phyloP scores from a whole-genome alignment of 106 monocot genomes.

The Cymbidium sinense region DNA sequence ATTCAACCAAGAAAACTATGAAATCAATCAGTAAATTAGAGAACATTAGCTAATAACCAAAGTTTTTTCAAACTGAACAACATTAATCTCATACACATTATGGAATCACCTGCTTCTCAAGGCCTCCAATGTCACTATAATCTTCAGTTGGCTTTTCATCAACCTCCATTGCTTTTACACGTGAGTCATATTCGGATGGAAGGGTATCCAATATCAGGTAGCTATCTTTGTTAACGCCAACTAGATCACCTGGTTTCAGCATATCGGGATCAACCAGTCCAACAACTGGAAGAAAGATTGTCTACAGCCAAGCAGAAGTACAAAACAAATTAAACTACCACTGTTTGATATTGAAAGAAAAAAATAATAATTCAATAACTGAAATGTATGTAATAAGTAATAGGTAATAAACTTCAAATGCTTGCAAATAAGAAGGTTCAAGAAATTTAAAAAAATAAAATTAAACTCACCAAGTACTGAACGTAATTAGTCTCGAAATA shows the following conservation, averaged over 20 bases:
- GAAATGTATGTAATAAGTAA: background rate
- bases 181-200: slow-evolving; percentile 93
- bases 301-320: slow-evolving; percentile 30
- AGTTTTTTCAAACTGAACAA: background rate
- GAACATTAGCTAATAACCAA: background rate
- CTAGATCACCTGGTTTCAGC: slow-evolving; percentile 88
- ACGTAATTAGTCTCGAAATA: background rate
- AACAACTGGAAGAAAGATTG: slow-evolving; percentile 92
- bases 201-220: slow-evolving; percentile 93
- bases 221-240: slow-evolving; percentile 91
- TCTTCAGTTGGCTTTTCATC: slow-evolving; percentile 98
- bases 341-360: background rate
- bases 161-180: slow-evolving; percentile 94
- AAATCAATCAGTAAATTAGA: background rate
- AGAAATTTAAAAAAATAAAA: background rate
- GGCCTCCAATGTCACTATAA: slow-evolving; percentile 95
- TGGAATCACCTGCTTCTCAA: slow-evolving; percentile 77
- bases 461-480: background rate
- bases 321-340: slow-evolving; percentile 1
- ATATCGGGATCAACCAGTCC: slow-evolving; percentile 91
- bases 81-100: background rate
- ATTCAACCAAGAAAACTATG: background rate
- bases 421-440: background rate
- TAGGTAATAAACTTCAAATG: background rate
- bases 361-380: background rate